Evolutionary conservation across 495 filamentous ascomycete genomes (phyloP).

Genomic region (Beverwykella pulmonaria): DNA sequence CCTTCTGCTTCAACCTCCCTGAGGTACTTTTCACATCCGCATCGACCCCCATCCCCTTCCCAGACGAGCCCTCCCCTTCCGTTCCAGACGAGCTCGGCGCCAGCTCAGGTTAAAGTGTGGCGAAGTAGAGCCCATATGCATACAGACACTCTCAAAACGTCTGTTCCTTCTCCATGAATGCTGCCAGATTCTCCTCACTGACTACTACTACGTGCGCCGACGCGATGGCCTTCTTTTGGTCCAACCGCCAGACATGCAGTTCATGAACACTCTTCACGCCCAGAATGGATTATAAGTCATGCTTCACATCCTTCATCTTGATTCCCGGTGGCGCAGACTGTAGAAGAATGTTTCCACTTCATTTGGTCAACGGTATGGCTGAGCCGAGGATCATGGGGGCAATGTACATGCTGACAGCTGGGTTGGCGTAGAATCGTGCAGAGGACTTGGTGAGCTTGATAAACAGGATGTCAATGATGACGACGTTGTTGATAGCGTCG

Average conservation of each 20-base stretch:
- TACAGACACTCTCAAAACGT: conserved; percentile 55
- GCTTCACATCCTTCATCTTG: conserved; percentile 27
- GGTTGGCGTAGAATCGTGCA: conserved; percentile 81
- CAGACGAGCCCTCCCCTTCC: not conserved
- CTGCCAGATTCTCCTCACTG: conserved; percentile 43
- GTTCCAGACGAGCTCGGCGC: conserved; percentile 1
- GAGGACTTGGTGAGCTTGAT: conserved; percentile 80
- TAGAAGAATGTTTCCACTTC: conserved; percentile 44
- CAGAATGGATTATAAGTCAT: conserved; percentile 52
- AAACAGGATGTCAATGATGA: conserved; percentile 84
- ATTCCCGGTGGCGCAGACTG: conserved; percentile 36
- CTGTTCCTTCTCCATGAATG: conserved; percentile 48
- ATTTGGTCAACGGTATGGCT: conserved; percentile 50
- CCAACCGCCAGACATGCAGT: conserved; percentile 57
- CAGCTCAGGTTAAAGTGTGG: conserved; percentile 54
- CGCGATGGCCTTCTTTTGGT: conserved; percentile 55
- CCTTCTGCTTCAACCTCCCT: conserved; percentile 16
- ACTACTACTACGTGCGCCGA: conserved; percentile 54
- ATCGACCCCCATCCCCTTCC: not conserved
- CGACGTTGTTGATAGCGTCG: conserved; percentile 94
- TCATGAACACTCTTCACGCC: conserved; percentile 54
- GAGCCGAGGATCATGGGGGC: conserved; percentile 83
- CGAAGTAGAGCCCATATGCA: conserved; percentile 57
- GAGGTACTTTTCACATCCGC: conserved; percentile 2
- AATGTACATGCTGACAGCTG: conserved; percentile 91